Evolutionary conservation across 2,329 filamentous ascomycete species (phyloP).

Genomic region (Neonectria punicea): DNA sequence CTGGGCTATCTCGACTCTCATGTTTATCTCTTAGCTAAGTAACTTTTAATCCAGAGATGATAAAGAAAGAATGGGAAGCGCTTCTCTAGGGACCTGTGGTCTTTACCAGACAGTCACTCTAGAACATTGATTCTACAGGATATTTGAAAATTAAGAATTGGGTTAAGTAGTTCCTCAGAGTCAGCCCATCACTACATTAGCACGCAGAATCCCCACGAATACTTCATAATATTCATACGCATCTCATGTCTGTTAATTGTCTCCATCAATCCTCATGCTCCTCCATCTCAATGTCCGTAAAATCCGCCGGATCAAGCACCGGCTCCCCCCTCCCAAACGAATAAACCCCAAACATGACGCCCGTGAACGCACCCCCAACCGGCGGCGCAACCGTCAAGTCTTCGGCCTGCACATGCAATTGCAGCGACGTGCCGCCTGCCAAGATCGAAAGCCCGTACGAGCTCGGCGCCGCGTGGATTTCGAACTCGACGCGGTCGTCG

Average conservation of each 20-base stretch:
- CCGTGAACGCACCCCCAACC: slow-evolving; percentile 36
- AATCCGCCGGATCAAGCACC: slow-evolving; percentile 35
- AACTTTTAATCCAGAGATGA: too few relatives aligned
- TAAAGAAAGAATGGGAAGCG: too few relatives aligned
- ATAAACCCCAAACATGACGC: slow-evolving; percentile 39
- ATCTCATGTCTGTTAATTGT: too few relatives aligned
- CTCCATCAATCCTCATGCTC: background rate
- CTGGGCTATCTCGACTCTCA: background rate
- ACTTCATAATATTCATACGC: too few relatives aligned
- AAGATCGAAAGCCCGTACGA: slow-evolving; percentile 19
- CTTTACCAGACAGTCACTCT: too few relatives aligned
- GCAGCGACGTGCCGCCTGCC: background rate
- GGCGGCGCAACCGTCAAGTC: slow-evolving; percentile 29
- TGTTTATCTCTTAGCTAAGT: too few relatives aligned
- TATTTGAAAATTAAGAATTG: too few relatives aligned
- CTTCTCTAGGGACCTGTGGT: too few relatives aligned
- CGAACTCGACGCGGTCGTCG: background rate
- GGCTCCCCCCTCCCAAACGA: slow-evolving; percentile 34
- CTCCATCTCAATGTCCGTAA: slow-evolving; percentile 15
- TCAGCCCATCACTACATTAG: too few relatives aligned
- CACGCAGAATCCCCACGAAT: too few relatives aligned
- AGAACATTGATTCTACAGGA: too few relatives aligned
- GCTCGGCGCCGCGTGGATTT: slow-evolving; percentile 1
- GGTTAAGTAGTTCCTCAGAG: too few relatives aligned
- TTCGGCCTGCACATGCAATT: background rate